A percentile compares a stretch with the other conserved stretches of the same genome.
Conservation (phyloP, 441 rosid species). For the Dalechampia spathulata region DNA sequence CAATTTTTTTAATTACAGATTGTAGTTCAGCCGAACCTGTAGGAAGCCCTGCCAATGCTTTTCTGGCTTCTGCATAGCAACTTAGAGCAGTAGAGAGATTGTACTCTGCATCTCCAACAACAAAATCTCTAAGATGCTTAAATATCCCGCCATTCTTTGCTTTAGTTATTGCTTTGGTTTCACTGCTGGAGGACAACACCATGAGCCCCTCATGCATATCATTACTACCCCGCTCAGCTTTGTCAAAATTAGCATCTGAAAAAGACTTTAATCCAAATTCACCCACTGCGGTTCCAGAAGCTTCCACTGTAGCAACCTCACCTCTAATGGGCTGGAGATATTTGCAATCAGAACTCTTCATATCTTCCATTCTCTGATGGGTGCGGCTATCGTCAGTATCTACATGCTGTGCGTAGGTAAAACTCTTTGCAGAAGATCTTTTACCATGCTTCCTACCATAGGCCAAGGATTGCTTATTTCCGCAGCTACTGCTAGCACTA, state of each 20-base stretch:
- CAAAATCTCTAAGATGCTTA: constrained; percentile 44
- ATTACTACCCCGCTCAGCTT: constrained; percentile 2
- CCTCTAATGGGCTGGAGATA: constrained; percentile 15
- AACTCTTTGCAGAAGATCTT: constrained; percentile 38
- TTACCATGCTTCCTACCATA: constrained; percentile 55
- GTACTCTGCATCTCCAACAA: constrained; percentile 52
- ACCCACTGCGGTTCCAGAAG: constrained; percentile 9
- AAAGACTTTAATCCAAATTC: constrained; percentile 11
- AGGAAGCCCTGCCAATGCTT: constrained; percentile 57
- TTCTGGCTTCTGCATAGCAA: constrained; percentile 75
- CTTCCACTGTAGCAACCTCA: constrained; percentile 18
- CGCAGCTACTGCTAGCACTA: constrained; percentile 83
- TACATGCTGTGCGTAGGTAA: constrained; percentile 14
- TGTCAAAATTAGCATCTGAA: constrained; percentile 8
- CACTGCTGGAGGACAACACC: constrained; percentile 20
- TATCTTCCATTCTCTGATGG: constrained; percentile 23
- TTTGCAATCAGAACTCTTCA: constrained; percentile 12
- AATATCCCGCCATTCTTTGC: constrained; percentile 76
- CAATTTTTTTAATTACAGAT: constrained; percentile 63
- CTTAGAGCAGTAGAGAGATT: constrained; percentile 54
- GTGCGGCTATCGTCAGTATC: constrained; percentile 27
- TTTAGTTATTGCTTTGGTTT: constrained; percentile 26
- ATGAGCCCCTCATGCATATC: constrained; percentile 21
- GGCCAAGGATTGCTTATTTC: constrained; percentile 27
- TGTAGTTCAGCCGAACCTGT: constrained; percentile 44